Percentiles rank a stretch among this genome's conserved stretches.
phyloP scores from a whole-genome alignment of 164 flowering plant genomes.

The Magnolia sinica region DNA sequence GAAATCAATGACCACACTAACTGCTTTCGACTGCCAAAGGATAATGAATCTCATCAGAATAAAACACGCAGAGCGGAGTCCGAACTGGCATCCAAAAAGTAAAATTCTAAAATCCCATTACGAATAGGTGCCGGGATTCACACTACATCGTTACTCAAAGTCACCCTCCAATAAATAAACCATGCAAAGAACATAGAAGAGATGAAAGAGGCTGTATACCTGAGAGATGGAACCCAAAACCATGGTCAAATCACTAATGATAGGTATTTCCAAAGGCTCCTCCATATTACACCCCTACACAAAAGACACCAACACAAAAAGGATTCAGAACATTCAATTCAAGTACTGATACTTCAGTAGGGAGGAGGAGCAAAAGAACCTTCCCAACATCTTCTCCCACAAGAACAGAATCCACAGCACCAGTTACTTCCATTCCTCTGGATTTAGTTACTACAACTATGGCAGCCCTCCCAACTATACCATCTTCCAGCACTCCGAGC shows the following conservation, averaged over 20 bases:
- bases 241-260: slow-evolving; percentile 77
- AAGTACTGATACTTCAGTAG: not conserved
- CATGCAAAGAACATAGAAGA: not conserved
- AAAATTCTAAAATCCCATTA: too few species aligned
- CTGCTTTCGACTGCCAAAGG: slow-evolving; percentile 53
- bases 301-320: not conserved
- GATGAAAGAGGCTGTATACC: slow-evolving; percentile 29
- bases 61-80: not conserved
- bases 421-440: slow-evolving; percentile 93
- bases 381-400: slow-evolving; percentile 82
- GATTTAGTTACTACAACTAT: slow-evolving; percentile 75
- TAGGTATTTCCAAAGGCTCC: slow-evolving; percentile 80
- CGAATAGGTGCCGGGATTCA: not conserved
- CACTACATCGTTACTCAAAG: too few species aligned
- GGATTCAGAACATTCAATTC: not conserved
- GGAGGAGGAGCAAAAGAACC: slow-evolving; percentile 29
- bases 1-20: slow-evolving; percentile 69
- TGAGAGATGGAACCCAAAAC: slow-evolving; percentile 89
- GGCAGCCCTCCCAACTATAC: slow-evolving; percentile 65
- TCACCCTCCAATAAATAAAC: not conserved
- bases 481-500: too few species aligned
- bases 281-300: slow-evolving; percentile 79
- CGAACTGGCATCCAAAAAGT: not conserved
- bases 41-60: not conserved
- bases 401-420: slow-evolving; percentile 70